A percentile compares a stretch with the other conserved stretches of the same genome.
phyloP scores from a whole-genome alignment of 225 moss, liverwort and hornwort genomes.

The Thuidium tamariscinum region DNA sequence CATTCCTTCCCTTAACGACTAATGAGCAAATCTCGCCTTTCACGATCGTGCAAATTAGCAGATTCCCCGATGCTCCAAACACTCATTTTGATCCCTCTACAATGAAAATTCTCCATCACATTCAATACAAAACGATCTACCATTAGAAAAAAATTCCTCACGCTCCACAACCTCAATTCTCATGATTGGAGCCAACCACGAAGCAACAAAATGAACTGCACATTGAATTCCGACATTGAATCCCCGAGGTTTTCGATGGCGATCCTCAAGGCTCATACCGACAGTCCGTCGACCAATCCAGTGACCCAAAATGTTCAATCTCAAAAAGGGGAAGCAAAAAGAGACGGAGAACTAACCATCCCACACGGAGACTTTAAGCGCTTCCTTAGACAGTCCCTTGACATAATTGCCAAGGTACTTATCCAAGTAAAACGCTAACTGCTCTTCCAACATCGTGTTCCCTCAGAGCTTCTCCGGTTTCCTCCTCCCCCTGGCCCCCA shows the following conservation, averaged over 20 bases:
- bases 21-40: background rate
- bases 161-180: background rate
- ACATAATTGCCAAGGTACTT: constrained; percentile 99
- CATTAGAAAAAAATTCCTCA: background rate
- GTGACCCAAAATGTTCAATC: background rate
- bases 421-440: constrained; percentile 90
- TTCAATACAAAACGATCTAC: background rate
- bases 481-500: background rate
- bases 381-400: constrained; percentile 98
- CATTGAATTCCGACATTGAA: background rate
- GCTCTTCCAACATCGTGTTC: constrained; percentile 91
- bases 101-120: background rate
- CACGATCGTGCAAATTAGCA: background rate
- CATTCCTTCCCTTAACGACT: background rate
- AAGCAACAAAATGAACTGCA: background rate
- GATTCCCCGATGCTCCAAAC: background rate
- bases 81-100: background rate
- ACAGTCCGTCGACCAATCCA: background rate
- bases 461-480: background rate
- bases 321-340: background rate
- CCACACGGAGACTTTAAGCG: constrained; percentile 94
- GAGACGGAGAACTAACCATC: constrained; percentile 37
- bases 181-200: background rate
- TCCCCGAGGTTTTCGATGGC: background rate
- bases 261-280: background rate